A percentile compares a stretch with the other conserved stretches of the same genome.
These are phyloP conservation scores for Breynia disticha DNA, from an alignment of 441 rosid genomes.

Conservation along the genomic window DNA sequence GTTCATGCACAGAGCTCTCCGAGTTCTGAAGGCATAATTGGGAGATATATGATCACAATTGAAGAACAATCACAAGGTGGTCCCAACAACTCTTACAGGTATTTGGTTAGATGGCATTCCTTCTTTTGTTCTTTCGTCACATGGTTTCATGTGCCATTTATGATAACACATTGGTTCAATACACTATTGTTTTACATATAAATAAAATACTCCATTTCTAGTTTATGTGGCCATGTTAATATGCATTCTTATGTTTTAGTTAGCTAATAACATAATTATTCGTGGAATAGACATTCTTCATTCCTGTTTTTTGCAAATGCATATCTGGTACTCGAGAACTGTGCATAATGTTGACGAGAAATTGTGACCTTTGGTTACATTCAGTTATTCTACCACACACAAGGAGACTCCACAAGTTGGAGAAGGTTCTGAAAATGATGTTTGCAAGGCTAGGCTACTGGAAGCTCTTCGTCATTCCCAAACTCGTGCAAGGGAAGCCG, in stretches of 20 bases:
- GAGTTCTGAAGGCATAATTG: slow-evolving; percentile 17
- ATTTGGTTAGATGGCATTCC: slow-evolving; percentile 3
- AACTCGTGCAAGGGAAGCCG: slow-evolving; percentile 97
- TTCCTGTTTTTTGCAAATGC: not conserved
- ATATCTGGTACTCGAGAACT: not conserved
- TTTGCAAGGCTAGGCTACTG: slow-evolving; percentile 63
- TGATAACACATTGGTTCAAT: too few relatives aligned
- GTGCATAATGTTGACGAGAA: slow-evolving; percentile 2
- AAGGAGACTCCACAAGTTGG: slow-evolving; percentile 25
- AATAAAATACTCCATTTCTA: too few relatives aligned
- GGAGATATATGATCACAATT: slow-evolving; percentile 22
- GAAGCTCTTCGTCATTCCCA: slow-evolving; percentile 92
- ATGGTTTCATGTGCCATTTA: not conserved
- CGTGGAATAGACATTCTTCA: not conserved
- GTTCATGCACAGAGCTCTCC: slow-evolving; percentile 15
- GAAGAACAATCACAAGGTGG: slow-evolving; percentile 22
- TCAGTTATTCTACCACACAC: slow-evolving; percentile 25
- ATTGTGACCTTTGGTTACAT: slow-evolving; percentile 17
- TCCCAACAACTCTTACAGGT: slow-evolving; percentile 44
- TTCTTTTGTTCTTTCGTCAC: not conserved
- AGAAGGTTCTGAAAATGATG: slow-evolving; percentile 33
- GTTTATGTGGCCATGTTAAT: too few relatives aligned
- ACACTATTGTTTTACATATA: too few relatives aligned
- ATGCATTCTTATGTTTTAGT: too few relatives aligned
- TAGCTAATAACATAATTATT: too few relatives aligned